A percentile compares a stretch with the other conserved stretches of the same genome.
phyloP scores from a whole-genome alignment of 768 basidiomycete species.

The Suillus occidentalis region DNA sequence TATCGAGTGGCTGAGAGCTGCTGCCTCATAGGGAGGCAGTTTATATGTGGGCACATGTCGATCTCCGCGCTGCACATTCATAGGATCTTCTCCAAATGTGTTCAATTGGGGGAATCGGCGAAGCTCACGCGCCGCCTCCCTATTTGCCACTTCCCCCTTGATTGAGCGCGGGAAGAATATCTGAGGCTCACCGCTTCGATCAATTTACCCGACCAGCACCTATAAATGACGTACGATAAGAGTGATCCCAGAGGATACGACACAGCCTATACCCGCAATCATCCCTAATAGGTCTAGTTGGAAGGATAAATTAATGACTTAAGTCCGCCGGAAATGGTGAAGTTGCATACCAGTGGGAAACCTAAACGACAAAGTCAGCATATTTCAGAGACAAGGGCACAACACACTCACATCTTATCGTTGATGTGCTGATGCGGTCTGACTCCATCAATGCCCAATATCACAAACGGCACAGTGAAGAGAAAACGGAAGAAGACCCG shows the following conservation, averaged over 20 bases:
- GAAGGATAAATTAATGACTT: slow-evolving; percentile 14
- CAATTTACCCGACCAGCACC: neutral
- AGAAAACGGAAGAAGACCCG: slow-evolving; percentile 74
- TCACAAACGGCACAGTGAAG: slow-evolving; percentile 62
- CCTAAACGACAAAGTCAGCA: slow-evolving; percentile 16
- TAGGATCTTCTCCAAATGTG: neutral
- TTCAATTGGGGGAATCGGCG: slow-evolving; percentile 1
- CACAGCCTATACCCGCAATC: slow-evolving; percentile 56
- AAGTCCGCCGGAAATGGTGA: neutral
- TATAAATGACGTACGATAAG: slow-evolving; percentile 52
- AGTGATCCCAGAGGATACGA: slow-evolving; percentile 72
- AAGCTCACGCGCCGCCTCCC: slow-evolving; percentile 40
- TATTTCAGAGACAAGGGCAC: neutral
- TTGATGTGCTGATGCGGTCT: slow-evolving; percentile 64
- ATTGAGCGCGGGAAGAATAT: slow-evolving; percentile 85
- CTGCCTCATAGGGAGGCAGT: slow-evolving; percentile 33
- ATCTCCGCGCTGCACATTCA: neutral
- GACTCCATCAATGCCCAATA: slow-evolving; percentile 70
- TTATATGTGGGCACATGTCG: slow-evolving; percentile 23
- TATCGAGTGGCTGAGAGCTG: slow-evolving; percentile 17
- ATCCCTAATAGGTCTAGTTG: slow-evolving; percentile 59
- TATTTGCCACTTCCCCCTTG: slow-evolving; percentile 58
- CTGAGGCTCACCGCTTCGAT: slow-evolving; percentile 33
- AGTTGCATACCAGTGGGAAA: slow-evolving; percentile 18
- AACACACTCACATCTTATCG: slow-evolving; percentile 46